Percentiles rank a stretch among this genome's conserved stretches.
These are phyloP conservation scores for Cymodocea nodosa DNA, from an alignment of 116 monocot species.

Conservation along the genomic window DNA sequence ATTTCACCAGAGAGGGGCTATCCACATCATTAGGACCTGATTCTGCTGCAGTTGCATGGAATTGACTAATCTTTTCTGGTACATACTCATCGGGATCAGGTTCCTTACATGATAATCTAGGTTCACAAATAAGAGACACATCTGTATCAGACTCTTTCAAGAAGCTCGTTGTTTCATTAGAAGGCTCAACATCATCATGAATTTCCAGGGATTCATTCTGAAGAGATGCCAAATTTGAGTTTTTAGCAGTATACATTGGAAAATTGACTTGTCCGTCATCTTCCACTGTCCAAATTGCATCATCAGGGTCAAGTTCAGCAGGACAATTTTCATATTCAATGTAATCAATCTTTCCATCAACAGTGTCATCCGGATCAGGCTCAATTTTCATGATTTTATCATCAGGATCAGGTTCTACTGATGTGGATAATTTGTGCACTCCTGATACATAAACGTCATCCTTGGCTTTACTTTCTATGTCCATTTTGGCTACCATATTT, in stretches of 20 bases:
- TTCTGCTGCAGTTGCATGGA: background rate
- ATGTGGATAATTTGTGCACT: background rate
- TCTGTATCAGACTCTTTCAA: conserved; percentile 13
- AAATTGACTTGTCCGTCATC: background rate
- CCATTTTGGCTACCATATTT: conserved; percentile 1
- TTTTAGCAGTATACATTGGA: background rate
- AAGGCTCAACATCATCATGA: conserved; percentile 20
- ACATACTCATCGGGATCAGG: conserved; percentile 21
- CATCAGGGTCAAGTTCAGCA: conserved; percentile 23
- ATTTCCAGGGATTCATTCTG: background rate
- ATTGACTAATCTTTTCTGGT: background rate
- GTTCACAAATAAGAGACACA: conserved; percentile 8
- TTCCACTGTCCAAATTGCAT: background rate
- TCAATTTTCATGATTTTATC: conserved; percentile 5
- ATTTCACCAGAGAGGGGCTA: background rate
- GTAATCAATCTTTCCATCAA: background rate
- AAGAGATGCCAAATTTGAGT: background rate
- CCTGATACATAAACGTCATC: background rate
- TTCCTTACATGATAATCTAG: background rate
- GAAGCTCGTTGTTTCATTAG: background rate
- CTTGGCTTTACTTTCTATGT: background rate
- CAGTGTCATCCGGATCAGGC: conserved; percentile 19
- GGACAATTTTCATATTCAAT: background rate
- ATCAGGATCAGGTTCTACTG: conserved; percentile 2
- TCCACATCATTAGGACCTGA: background rate